These are phyloP conservation scores for Stellera chamaejasme DNA, from an alignment of 345 rosid species.

Conservation along the genomic window DNA sequence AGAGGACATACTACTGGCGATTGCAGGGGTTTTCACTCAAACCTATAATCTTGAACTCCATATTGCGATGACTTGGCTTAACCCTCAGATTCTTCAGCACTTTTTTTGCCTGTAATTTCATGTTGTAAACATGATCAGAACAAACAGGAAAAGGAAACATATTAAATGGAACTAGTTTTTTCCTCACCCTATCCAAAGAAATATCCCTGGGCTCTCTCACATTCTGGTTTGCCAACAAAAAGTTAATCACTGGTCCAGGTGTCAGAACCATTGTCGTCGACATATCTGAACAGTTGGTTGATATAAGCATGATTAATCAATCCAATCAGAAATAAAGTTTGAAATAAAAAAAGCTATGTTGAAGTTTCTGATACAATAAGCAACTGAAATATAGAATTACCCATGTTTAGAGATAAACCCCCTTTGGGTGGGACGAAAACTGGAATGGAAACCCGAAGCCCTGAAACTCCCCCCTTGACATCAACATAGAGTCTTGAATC, in stretches of 20 bases:
- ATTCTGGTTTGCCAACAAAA: slow-evolving; percentile 53
- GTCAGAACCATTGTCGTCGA: slow-evolving; percentile 70
- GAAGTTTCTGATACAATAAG: background rate
- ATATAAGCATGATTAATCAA: background rate
- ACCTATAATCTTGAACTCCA: slow-evolving; percentile 71
- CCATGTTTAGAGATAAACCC: slow-evolving; percentile 80
- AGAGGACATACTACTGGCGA: slow-evolving; percentile 58
- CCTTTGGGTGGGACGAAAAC: slow-evolving; percentile 76
- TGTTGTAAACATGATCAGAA: no score
- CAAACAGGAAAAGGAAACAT: no score
- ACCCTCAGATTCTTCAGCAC: slow-evolving; percentile 75
- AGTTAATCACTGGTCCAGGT: slow-evolving; percentile 72
- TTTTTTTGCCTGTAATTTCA: slow-evolving; percentile 45
- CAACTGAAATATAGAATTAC: slow-evolving; percentile 21
- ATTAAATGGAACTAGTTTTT: slow-evolving; percentile 4
- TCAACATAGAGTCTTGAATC: slow-evolving; percentile 37
- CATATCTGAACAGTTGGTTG: slow-evolving; percentile 37
- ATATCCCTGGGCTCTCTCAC: slow-evolving; percentile 41
- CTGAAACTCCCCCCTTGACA: slow-evolving; percentile 65
- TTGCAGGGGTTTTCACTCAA: slow-evolving; percentile 73
- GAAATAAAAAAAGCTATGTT: background rate
- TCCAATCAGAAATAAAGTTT: no score
- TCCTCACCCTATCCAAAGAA: slow-evolving; percentile 64
- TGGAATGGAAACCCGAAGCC: slow-evolving; percentile 66
- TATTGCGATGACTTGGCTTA: slow-evolving; percentile 45